Conservation (phyloP, 768 basidiomycete genomes). For the Leccinum variicolor region DNA sequence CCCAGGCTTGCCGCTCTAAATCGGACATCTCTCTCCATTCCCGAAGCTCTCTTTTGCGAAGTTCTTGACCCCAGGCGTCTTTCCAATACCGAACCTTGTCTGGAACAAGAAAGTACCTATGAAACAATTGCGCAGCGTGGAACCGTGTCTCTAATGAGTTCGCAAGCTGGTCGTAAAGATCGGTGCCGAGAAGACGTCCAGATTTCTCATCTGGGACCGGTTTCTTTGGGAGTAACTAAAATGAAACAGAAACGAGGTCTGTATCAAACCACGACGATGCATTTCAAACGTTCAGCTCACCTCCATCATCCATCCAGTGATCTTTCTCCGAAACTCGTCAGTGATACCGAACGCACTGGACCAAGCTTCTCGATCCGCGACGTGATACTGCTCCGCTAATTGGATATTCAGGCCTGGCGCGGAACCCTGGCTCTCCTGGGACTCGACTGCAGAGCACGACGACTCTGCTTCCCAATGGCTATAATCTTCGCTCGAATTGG, state of each 20-base stretch:
- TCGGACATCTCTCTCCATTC: neutral
- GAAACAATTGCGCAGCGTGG: slow-evolving; percentile 60
- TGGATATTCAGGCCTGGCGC: neutral
- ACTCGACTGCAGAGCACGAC: slow-evolving; percentile 10
- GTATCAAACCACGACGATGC: neutral
- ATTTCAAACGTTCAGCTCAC: slow-evolving; percentile 22
- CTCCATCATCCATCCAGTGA: slow-evolving; percentile 46
- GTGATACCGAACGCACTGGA: slow-evolving; percentile 30
- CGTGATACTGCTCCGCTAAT: neutral
- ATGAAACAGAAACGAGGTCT: neutral
- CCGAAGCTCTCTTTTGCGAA: neutral
- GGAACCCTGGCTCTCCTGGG: slow-evolving; percentile 17
- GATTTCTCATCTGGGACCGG: neutral
- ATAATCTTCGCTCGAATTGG: slow-evolving; percentile 10
- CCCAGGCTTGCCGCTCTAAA: slow-evolving; percentile 46
- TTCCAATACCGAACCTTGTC: slow-evolving; percentile 13
- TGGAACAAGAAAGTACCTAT: slow-evolving; percentile 50
- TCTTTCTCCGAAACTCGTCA: slow-evolving; percentile 30
- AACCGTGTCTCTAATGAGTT: slow-evolving; percentile 59
- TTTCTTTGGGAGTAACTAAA: slow-evolving; percentile 10
- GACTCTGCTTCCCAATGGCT: slow-evolving; percentile 18
- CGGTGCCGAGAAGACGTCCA: neutral
- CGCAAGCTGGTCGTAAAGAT: slow-evolving; percentile 50
- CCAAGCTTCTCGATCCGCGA: slow-evolving; percentile 11
- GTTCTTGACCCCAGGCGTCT: neutral